Conservation (phyloP, 257 asterid species). For the Cordia subcordata region DNA sequence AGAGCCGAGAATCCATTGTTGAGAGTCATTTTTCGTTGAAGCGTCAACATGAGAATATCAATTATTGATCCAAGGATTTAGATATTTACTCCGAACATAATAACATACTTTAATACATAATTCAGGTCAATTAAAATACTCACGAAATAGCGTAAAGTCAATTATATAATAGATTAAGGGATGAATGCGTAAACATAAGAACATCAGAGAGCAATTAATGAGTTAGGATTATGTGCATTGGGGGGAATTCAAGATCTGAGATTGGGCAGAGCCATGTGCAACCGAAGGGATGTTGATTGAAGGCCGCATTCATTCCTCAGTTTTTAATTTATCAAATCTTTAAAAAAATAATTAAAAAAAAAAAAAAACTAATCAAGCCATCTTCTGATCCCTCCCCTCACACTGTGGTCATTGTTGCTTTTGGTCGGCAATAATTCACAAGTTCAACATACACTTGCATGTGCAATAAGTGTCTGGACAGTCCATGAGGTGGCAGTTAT, state of each 20-base stretch:
- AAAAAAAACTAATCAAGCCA: conserved; percentile 19
- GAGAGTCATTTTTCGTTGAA: no score
- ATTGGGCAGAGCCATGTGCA: conserved; percentile 41
- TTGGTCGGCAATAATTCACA: conserved; percentile 54
- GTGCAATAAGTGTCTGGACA: conserved; percentile 1
- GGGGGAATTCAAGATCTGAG: conserved; percentile 33
- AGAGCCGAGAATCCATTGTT: no score
- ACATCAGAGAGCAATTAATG: neutral
- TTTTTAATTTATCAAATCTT: conserved; percentile 11
- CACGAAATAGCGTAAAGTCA: no score
- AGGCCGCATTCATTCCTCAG: neutral
- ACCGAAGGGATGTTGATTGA: conserved; percentile 12
- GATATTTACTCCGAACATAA: no score
- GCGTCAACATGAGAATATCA: neutral
- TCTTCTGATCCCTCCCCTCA: conserved; percentile 9
- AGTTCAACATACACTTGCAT: neutral
- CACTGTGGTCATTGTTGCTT: conserved; percentile 17
- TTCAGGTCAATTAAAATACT: no score
- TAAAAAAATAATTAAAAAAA: no score
- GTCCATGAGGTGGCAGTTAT: conserved; percentile 1
- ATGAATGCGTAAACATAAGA: neutral
- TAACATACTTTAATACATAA: no score
- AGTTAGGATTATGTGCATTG: conserved; percentile 12
- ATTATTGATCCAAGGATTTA: no score
- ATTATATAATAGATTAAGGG: no score